phyloP scores from a whole-genome alignment of 805 yeast species.

The Barnettozyma sucrosica region DNA sequence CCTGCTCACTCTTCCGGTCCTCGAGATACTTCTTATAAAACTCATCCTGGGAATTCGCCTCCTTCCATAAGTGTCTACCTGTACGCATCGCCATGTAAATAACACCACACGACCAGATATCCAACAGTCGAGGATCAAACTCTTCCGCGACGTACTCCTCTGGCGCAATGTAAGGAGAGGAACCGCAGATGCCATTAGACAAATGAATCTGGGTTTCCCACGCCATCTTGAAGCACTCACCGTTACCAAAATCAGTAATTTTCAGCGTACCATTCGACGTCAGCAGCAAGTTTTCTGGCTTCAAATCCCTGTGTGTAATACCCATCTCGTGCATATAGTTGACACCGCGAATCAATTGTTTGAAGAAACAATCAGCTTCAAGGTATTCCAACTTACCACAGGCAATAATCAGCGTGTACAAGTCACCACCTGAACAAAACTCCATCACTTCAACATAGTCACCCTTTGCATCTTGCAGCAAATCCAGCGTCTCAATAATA shows the following conservation, averaged over 20 bases:
- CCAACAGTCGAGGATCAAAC: conserved; percentile 79
- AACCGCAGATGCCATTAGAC: conserved; percentile 76
- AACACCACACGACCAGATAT: conserved; percentile 91
- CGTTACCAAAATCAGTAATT: conserved; percentile 85
- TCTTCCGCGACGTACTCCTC: conserved; percentile 62
- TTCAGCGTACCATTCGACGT: conserved; percentile 70
- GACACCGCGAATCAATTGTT: conserved; percentile 79
- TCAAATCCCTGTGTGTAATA: conserved; percentile 82
- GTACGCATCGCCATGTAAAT: conserved; percentile 93
- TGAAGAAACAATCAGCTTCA: conserved; percentile 88
- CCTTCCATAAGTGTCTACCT: conserved; percentile 88
- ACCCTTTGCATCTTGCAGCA: conserved; percentile 75
- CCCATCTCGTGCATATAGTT: conserved; percentile 88
- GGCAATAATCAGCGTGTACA: conserved; percentile 66
- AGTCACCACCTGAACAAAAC: conserved; percentile 76
- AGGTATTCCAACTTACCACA: conserved; percentile 73
- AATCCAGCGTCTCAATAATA: conserved; percentile 69
- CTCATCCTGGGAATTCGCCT: conserved; percentile 76
- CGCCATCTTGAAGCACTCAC: conserved; percentile 78
- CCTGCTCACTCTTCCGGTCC: conserved; percentile 75
- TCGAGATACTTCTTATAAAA: conserved; percentile 68
- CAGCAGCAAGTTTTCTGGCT: conserved; percentile 77
- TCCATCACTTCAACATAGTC: conserved; percentile 86
- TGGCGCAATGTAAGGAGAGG: conserved; percentile 88
- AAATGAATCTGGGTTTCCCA: conserved; percentile 71